Base-by-base conservation (phyloP, 352 stramenopile genomes). In the Pythium folliculosum region DNA sequence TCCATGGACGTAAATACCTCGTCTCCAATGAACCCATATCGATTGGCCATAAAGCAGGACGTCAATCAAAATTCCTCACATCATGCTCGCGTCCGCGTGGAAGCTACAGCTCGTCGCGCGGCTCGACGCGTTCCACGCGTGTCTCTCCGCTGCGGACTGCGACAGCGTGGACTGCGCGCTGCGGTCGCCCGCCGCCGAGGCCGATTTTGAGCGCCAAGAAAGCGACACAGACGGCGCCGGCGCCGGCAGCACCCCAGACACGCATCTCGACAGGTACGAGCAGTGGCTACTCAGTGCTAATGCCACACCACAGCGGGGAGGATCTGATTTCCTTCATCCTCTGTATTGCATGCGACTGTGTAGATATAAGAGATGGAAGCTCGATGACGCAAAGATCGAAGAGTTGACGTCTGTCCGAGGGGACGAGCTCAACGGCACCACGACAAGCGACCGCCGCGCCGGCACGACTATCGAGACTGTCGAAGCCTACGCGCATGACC, bases 351-450 rank as follows among this genome's bases (percentile, higher is more conserved):
- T 27, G 1, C 48, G 37, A 5, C 14, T 48, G 38, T 25, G 5
- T 38, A 90, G 81, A 56, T 90, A 81, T 70, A 87, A 78, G 69
- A 73, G 81, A 59, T 90, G 82, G 82, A 90, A 88, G 69, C 78
- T 90, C 5, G 66, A 74, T 25, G 75, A 72, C 49, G 72, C 66
- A 21, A 77, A 89, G 54, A 88, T 90, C 50, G 65, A 85, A 44
- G 70, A 77, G 60, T 74, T 90, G 47, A 89, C 80, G 48, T 69
- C 68, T 27, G 62, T 66, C 17, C 63, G 63, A 44, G 45, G 50
- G 16, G 58, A 51, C 21, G 54, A 69, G 30, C 40, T 23, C 7
- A 54, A 22, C 23, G 3, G 21, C 9, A 21, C 1, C 7, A 21
- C 30, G 25, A 5, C 37, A 19, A 40, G 6, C 17, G 40, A n/a